Evolutionary conservation across 1,284 basidiomycete species (phyloP).

Genomic region (Coriolopsis trogii): DNA sequence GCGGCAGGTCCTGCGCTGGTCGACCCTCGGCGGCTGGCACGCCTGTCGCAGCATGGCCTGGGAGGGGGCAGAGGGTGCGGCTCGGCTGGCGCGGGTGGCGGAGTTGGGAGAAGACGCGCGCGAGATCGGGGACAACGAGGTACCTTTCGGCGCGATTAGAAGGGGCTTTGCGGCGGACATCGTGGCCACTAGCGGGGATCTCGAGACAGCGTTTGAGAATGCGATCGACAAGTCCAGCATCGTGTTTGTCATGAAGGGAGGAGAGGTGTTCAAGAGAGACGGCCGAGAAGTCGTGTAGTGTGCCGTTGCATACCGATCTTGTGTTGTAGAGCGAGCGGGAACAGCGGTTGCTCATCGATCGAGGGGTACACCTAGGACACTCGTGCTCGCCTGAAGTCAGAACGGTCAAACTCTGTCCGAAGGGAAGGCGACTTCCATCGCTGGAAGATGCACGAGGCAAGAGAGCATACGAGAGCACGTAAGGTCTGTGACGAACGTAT

Average conservation of each 20-base stretch:
- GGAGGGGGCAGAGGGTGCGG: slow-evolving; percentile 45
- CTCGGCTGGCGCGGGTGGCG: slow-evolving; percentile 36
- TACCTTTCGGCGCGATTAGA: slow-evolving; percentile 56
- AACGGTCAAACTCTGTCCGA: too few relatives aligned
- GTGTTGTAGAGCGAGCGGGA: slow-evolving; percentile 3
- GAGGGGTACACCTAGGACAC: too few relatives aligned
- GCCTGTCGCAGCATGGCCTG: slow-evolving; percentile 54
- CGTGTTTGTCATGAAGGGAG: slow-evolving; percentile 62
- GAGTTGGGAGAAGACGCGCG: slow-evolving; percentile 32
- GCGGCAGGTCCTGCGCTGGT: slow-evolving; percentile 58
- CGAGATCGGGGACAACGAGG: slow-evolving; percentile 51
- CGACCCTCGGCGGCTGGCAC: slow-evolving; percentile 61
- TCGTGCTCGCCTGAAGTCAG: too few relatives aligned
- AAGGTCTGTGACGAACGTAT: too few relatives aligned
- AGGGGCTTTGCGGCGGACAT: slow-evolving; percentile 64
- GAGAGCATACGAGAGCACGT: too few relatives aligned
- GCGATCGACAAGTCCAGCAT: slow-evolving; percentile 49
- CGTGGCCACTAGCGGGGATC: slow-evolving; percentile 50
- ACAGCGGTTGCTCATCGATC: too few relatives aligned
- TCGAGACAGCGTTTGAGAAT: slow-evolving; percentile 49
- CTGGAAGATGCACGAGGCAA: too few relatives aligned
- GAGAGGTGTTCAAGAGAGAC: slow-evolving; percentile 50
- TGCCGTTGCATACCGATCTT: too few relatives aligned
- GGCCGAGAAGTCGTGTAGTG: slow-evolving; percentile 34
- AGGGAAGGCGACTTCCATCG: too few relatives aligned